A percentile compares a stretch with the other conserved stretches of the same genome.
Conservation (phyloP, 129 eudicot species). For the Lactuca sativa region DNA sequence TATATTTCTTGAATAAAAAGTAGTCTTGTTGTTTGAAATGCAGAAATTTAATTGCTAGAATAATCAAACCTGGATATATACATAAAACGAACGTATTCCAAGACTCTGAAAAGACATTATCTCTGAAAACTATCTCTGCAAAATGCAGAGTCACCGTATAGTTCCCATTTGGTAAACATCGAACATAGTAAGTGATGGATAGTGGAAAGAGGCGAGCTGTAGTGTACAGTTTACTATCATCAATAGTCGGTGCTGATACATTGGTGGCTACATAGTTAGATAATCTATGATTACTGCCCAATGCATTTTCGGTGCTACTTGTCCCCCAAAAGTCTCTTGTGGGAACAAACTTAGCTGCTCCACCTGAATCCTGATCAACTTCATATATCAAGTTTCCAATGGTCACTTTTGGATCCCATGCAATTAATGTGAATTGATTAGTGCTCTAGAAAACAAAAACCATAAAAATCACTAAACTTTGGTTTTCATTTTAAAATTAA, state of each 20-base stretch:
- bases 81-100: conserved; percentile 63
- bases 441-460: conserved; percentile 27
- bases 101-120: conserved; percentile 47
- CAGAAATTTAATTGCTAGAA: no score
- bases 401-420: conserved; percentile 33
- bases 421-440: conserved; percentile 48
- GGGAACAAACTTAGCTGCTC: not conserved
- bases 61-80: conserved; percentile 54
- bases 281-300: not conserved
- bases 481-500: no score
- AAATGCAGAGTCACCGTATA: no score
- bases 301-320: conserved; percentile 50
- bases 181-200: conserved; percentile 8
- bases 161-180: no score
- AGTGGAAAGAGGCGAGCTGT: conserved; percentile 50
- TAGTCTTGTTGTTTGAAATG: no score
- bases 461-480: not conserved
- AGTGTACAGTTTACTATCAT: conserved; percentile 44
- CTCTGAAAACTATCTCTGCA: no score
- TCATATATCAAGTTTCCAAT: conserved; percentile 38
- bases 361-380: conserved; percentile 36
- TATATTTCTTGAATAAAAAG: no score
- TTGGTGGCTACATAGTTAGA: conserved; percentile 20
- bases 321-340: conserved; percentile 41
- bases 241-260: conserved; percentile 38